Percentiles rank a stretch among this genome's conserved stretches.
These are phyloP conservation scores for Xylaria arbuscula DNA, from an alignment of 2,329 filamentous ascomycete species.

Conservation along the genomic window DNA sequence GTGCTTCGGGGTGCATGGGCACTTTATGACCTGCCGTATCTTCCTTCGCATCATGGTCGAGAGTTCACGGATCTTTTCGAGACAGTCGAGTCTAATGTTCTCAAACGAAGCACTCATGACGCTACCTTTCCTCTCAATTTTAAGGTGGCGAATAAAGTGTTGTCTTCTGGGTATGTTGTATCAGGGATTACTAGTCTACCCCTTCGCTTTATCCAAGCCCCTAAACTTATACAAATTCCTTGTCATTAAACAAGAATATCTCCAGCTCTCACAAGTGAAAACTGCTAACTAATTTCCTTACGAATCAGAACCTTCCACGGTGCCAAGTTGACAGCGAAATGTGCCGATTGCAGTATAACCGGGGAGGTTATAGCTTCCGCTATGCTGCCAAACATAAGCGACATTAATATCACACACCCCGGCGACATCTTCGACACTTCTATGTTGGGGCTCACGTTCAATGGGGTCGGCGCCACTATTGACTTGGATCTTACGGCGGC, in stretches of 20 bases:
- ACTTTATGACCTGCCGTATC: slow-evolving; percentile 27
- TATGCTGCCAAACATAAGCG: slow-evolving; percentile 44
- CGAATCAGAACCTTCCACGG: slow-evolving; percentile 30
- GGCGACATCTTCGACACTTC: slow-evolving; percentile 43
- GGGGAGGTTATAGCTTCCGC: slow-evolving; percentile 42
- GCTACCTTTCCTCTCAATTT: slow-evolving; percentile 29
- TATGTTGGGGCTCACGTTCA: slow-evolving; percentile 42
- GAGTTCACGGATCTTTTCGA: slow-evolving; percentile 13
- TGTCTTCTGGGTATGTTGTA: slow-evolving; percentile 43
- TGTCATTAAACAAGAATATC: neutral
- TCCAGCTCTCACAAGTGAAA: neutral
- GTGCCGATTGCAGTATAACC: slow-evolving; percentile 43
- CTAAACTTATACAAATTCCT: neutral
- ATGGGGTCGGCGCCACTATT: slow-evolving; percentile 44
- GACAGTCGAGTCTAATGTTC: slow-evolving; percentile 17
- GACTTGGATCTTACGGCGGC: slow-evolving; percentile 40
- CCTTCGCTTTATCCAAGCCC: neutral
- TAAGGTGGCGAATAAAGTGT: slow-evolving; percentile 22
- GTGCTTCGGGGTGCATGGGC: slow-evolving; percentile 18
- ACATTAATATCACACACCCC: slow-evolving; percentile 43
- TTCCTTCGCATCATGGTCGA: slow-evolving; percentile 1
- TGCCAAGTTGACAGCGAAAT: slow-evolving; percentile 40
- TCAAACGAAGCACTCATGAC: slow-evolving; percentile 30
- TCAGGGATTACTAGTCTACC: neutral
- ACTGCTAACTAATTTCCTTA: neutral